These are phyloP conservation scores for Arabidopsis hybrid DNA, from an alignment of 441 rosid genomes.

Conservation along the genomic window DNA sequence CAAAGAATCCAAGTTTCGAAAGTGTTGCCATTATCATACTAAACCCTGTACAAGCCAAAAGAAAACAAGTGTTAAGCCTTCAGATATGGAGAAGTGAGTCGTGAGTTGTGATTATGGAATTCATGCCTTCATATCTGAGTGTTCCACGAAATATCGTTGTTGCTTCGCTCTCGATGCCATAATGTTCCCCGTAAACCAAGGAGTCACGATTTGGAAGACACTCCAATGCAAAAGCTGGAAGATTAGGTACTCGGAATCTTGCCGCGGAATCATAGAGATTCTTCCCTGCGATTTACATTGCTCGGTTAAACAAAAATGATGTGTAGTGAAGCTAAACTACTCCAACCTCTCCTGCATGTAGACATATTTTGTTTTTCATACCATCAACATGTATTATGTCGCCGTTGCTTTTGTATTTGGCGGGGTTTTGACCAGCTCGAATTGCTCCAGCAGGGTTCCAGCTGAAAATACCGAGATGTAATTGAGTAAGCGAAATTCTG, in stretches of 20 bases:
- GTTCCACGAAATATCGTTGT: slow-evolving; percentile 92
- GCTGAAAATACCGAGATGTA: slow-evolving; percentile 48
- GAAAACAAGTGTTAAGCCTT: slow-evolving; percentile 22
- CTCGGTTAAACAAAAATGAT: slow-evolving; percentile 23
- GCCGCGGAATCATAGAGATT: slow-evolving; percentile 76
- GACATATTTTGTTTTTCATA: slow-evolving; percentile 42
- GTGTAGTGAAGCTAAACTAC: background rate
- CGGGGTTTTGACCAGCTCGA: slow-evolving; percentile 79
- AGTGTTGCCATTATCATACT: slow-evolving; percentile 78
- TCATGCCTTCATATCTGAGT: slow-evolving; percentile 86
- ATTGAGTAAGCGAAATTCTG: background rate
- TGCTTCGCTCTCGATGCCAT: slow-evolving; percentile 85
- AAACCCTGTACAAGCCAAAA: slow-evolving; percentile 59
- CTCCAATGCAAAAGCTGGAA: slow-evolving; percentile 97
- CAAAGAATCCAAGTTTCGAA: slow-evolving; percentile 72
- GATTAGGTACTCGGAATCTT: slow-evolving; percentile 68
- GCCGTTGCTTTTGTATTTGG: slow-evolving; percentile 64
- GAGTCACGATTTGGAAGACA: slow-evolving; percentile 93
- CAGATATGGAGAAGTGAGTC: background rate
- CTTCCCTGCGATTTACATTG: slow-evolving; percentile 59
- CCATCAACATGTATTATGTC: slow-evolving; percentile 73
- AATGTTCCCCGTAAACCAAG: slow-evolving; percentile 71
- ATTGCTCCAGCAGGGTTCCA: slow-evolving; percentile 99
- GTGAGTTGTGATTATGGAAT: background rate
- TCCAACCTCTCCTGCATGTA: background rate